Percentiles rank a stretch among this genome's conserved stretches.
Evolutionary conservation across 192 early-diverging fungal species (phyloP).

Genomic region (Mortierella hygrophila): DNA sequence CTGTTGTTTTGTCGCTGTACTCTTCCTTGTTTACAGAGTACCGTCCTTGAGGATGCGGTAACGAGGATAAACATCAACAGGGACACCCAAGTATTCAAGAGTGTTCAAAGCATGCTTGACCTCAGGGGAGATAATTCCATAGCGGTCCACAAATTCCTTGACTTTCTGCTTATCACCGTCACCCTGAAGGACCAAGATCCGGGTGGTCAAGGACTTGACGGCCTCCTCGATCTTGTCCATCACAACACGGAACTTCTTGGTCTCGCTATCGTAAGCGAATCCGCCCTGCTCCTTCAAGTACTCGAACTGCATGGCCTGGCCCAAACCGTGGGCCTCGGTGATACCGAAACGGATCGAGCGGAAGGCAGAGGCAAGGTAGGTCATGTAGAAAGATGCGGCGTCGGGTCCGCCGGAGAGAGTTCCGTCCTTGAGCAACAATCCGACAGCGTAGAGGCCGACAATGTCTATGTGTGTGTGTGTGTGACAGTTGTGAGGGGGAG

Average conservation of each 20-base stretch:
- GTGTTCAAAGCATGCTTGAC: constrained; percentile 66
- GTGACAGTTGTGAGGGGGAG: neutral
- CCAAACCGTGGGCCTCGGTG: constrained; percentile 76
- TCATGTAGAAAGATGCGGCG: constrained; percentile 75
- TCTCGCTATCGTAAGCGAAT: constrained; percentile 61
- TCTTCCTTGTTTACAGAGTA: constrained; percentile 20
- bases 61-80: constrained; percentile 53
- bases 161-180: constrained; percentile 75
- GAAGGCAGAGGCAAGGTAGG: constrained; percentile 81
- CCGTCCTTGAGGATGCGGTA: constrained; percentile 54
- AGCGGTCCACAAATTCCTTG: constrained; percentile 67
- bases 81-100: constrained; percentile 62
- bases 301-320: constrained; percentile 79
- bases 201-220: constrained; percentile 70
- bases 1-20: neutral
- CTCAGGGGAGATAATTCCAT: constrained; percentile 62
- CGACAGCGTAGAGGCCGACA: constrained; percentile 71
- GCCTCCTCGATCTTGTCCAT: constrained; percentile 68
- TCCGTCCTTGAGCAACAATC: constrained; percentile 70
- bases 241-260: constrained; percentile 68
- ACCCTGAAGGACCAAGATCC: constrained; percentile 79
- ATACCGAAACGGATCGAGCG: constrained; percentile 80
- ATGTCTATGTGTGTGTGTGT: constrained; percentile 60
- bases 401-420: constrained; percentile 67
- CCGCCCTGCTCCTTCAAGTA: constrained; percentile 77